A percentile compares a stretch with the other conserved stretches of the same genome.
Evolutionary conservation across 2,329 filamentous ascomycete genomes (phyloP).

Genomic region (Scedosporium minutisporum): DNA sequence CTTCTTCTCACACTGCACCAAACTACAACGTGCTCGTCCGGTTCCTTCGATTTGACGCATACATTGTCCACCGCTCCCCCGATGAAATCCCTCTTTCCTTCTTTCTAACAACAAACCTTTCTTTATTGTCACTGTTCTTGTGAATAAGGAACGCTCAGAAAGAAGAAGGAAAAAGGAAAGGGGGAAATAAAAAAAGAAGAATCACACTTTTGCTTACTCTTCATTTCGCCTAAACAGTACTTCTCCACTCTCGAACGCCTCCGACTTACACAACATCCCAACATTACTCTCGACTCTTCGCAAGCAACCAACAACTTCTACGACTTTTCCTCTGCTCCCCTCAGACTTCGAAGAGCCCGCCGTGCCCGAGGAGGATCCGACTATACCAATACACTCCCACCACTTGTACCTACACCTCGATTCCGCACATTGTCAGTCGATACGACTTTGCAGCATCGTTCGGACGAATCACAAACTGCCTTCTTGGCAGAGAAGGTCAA

Average conservation of each 20-base stretch:
- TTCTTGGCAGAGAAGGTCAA: background rate
- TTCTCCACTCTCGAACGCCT: slow-evolving; percentile 65
- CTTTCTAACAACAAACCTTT: background rate
- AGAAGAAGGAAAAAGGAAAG: background rate
- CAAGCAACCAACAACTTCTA: slow-evolving; percentile 5
- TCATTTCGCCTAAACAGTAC: slow-evolving; percentile 39
- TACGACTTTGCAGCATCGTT: background rate
- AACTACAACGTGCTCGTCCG: too few species aligned
- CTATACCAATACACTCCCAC: background rate
- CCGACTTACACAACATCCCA: slow-evolving; percentile 39
- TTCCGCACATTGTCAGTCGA: slow-evolving; percentile 5
- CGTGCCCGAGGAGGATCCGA: background rate
- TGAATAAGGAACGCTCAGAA: background rate
- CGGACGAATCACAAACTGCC: background rate
- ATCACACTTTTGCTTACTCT: background rate
- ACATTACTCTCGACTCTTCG: slow-evolving; percentile 20
- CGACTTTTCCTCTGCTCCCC: slow-evolving; percentile 2
- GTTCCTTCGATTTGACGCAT: too few species aligned
- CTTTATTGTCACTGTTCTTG: background rate
- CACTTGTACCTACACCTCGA: slow-evolving; percentile 1
- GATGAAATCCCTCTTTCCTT: background rate
- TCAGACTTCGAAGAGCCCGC: slow-evolving; percentile 1
- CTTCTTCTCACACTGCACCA: too few species aligned
- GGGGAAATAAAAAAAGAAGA: background rate
- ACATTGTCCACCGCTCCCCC: too few species aligned